Base-by-base conservation (phyloP, 768 basidiomycete species). In the Tubosaeta brunneosetosa region DNA sequence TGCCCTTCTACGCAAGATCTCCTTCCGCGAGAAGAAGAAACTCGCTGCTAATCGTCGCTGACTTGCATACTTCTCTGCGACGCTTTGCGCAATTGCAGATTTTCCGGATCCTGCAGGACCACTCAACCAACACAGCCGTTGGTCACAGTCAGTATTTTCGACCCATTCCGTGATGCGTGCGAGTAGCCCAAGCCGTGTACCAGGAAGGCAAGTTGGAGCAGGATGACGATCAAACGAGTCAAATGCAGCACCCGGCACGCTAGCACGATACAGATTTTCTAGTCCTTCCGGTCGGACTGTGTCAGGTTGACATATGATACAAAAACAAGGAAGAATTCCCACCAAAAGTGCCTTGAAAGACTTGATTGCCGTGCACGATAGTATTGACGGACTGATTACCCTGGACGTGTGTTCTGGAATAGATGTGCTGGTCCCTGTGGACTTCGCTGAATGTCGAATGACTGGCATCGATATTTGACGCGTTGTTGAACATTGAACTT, bases 1-100 rank as follows among this genome's bases (percentile, higher is more conserved):
- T 12, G 61, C 56, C 22, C 50, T 57, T 19, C 66, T 62, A 25
- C 67, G 60, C 8, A 47, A 52, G 17, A 53, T 52, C 22, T 64
- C 60, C 25, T 59, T 59, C 11, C 62, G 49, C 8, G 63, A 71
- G 49, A 71, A 70, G 56, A 73, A 73, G 53, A 70, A 73, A 32
- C 64, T 67, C 6, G 69, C 70, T 16, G 66, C 67, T 4, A 72
- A 63, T 13, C 61, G 64, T 25, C 33, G 14, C 33, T 54, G 45
- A 37, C 29, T 25, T 36, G 51, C 47, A 47, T 55, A 63, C 41
- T 55, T 59, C 43, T 68, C 57, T 16, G 68, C 62, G 1, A 70
- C 53, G 9, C 60, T 66, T 45, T 71, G 69, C 6, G 61, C 60
- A 17, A 73, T 48, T 10, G 62, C 62, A 7, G 62, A 63, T 47